These are phyloP conservation scores for Fusarium liriodendri DNA, from an alignment of 2,329 filamentous ascomycete genomes.

Conservation along the genomic window DNA sequence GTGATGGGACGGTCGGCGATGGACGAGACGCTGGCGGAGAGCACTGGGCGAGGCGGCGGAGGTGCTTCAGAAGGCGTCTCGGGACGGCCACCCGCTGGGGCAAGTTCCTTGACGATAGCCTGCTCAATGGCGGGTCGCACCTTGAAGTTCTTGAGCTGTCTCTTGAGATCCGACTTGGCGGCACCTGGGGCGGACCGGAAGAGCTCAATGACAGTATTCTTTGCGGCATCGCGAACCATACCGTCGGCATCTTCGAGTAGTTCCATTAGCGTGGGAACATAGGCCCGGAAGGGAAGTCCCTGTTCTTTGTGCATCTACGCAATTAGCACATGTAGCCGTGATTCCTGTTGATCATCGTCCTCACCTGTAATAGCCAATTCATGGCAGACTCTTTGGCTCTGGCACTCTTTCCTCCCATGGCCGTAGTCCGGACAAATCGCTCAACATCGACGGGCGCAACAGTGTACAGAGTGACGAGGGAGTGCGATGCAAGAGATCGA, in stretches of 20 bases:
- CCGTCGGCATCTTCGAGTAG: slow-evolving; percentile 91
- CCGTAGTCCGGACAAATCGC: slow-evolving; percentile 79
- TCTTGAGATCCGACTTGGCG: slow-evolving; percentile 90
- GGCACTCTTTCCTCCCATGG: slow-evolving; percentile 82
- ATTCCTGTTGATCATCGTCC: background rate
- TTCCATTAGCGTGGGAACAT: slow-evolving; percentile 85
- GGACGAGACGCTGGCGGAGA: slow-evolving; percentile 65
- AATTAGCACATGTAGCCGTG: slow-evolving; percentile 18
- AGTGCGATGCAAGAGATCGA: slow-evolving; percentile 77
- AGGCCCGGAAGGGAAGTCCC: slow-evolving; percentile 82
- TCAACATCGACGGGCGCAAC: slow-evolving; percentile 80
- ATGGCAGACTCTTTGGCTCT: slow-evolving; percentile 87
- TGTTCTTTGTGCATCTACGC: slow-evolving; percentile 82
- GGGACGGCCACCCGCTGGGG: slow-evolving; percentile 60
- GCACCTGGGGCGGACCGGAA: slow-evolving; percentile 84
- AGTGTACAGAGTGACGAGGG: slow-evolving; percentile 81
- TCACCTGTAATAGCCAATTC: slow-evolving; percentile 84
- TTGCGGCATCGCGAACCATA: slow-evolving; percentile 86
- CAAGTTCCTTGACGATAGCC: slow-evolving; percentile 81
- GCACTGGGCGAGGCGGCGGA: slow-evolving; percentile 54
- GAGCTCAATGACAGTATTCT: slow-evolving; percentile 84
- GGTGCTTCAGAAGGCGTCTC: slow-evolving; percentile 55
- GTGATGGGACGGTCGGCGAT: slow-evolving; percentile 67
- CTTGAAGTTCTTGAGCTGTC: slow-evolving; percentile 84
- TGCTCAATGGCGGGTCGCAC: slow-evolving; percentile 88